Percentiles rank a stretch among this genome's conserved stretches.
Conservation (phyloP, 176 grass and related monocot species). For the Panicum miliaceum region DNA sequence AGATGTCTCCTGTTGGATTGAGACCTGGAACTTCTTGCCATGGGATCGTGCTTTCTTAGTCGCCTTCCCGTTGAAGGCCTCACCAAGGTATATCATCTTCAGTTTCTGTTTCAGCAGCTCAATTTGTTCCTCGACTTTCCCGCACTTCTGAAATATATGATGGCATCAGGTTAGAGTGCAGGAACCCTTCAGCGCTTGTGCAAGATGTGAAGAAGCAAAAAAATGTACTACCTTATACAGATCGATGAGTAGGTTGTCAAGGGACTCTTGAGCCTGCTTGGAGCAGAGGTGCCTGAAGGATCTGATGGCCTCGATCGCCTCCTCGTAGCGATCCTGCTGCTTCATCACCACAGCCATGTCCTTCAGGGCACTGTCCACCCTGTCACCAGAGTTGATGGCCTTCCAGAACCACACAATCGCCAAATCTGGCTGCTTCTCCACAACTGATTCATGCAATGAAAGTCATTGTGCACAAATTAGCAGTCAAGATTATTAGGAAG, state of each 20-base stretch:
- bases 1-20: slow-evolving; percentile 82
- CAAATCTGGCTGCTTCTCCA: slow-evolving; percentile 77
- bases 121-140: slow-evolving; percentile 85
- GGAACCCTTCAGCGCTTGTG: neutral
- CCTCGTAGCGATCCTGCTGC: slow-evolving; percentile 68
- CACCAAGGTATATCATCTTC: slow-evolving; percentile 76
- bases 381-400: slow-evolving; percentile 84
- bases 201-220: neutral
- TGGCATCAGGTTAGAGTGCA: neutral
- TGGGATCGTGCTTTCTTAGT: slow-evolving; percentile 93
- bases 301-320: slow-evolving; percentile 87
- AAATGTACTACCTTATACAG: slow-evolving; percentile 74
- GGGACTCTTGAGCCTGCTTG: slow-evolving; percentile 84
- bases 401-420: slow-evolving; percentile 97
- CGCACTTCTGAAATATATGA: slow-evolving; percentile 67
- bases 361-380: slow-evolving; percentile 84
- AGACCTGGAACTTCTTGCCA: slow-evolving; percentile 98
- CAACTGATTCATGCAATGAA: slow-evolving; percentile 51
- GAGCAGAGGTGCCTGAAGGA: slow-evolving; percentile 91
- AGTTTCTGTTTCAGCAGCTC: slow-evolving; percentile 91
- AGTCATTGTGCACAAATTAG: slow-evolving; percentile 10
- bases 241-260: slow-evolving; percentile 93
- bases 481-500: neutral
- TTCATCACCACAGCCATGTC: slow-evolving; percentile 97
- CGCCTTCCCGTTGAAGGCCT: slow-evolving; percentile 85